A percentile compares a stretch with the other conserved stretches of the same genome.
Conservation (phyloP, 148 eudicot genomes). For the Tetragonia tetragonoides region DNA sequence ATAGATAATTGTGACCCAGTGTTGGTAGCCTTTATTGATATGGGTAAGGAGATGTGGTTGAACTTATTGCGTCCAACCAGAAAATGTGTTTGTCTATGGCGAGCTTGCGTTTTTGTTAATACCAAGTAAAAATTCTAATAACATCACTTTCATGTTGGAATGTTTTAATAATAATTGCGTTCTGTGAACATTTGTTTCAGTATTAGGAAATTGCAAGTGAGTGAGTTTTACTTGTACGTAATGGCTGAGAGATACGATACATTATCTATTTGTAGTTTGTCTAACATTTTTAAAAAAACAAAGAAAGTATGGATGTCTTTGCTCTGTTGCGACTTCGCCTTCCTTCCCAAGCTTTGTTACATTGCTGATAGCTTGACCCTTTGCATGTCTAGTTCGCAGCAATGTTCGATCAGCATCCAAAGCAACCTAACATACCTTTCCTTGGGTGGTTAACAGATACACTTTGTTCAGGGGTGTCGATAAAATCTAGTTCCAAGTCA, state of each 20-base stretch:
- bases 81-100: not conserved
- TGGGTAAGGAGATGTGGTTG: not conserved
- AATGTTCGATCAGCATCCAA: not conserved
- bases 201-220: too few relatives aligned
- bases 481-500: slow-evolving; percentile 24
- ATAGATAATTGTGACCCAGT: not conserved
- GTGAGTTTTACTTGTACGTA: too few relatives aligned
- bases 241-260: not conserved
- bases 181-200: too few relatives aligned
- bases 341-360: not conserved
- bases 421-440: not conserved
- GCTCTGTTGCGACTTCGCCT: not conserved
- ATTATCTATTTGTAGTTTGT: too few relatives aligned
- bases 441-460: not conserved
- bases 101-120: not conserved
- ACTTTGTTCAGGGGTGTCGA: slow-evolving; percentile 3
- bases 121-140: too few relatives aligned
- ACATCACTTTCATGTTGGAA: too few relatives aligned
- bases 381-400: not conserved
- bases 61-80: not conserved
- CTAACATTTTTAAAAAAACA: not conserved
- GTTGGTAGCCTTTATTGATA: not conserved
- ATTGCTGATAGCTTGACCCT: not conserved
- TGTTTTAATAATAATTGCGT: too few relatives aligned
- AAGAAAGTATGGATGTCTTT: not conserved